Conservation (phyloP, 352 stramenopile genomes). For the Paralagenidium karlingii region DNA sequence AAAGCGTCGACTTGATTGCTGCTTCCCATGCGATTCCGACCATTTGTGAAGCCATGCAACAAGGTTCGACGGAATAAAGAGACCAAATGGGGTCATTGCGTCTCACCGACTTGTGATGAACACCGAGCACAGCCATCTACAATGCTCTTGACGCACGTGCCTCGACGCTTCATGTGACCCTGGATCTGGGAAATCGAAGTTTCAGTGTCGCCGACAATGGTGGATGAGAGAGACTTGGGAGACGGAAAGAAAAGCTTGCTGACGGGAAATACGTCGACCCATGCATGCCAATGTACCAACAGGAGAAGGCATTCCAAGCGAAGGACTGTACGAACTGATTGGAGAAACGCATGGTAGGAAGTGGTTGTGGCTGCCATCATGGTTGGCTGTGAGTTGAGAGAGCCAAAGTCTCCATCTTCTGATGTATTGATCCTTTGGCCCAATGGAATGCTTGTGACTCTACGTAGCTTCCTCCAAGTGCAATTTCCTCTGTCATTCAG, state of each 20-base stretch:
- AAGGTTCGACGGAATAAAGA: no score
- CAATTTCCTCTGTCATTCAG: not conserved
- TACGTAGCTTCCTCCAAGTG: slow-evolving; percentile 24
- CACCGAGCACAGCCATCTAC: slow-evolving; percentile 35
- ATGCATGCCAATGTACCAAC: not conserved
- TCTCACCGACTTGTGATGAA: no score
- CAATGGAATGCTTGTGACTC: not conserved
- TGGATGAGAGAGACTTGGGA: slow-evolving; percentile 12
- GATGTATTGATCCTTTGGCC: not conserved
- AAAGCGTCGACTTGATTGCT: no score
- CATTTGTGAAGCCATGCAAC: no score
- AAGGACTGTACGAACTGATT: slow-evolving; percentile 31
- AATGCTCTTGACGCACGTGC: slow-evolving; percentile 60
- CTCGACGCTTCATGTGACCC: slow-evolving; percentile 20
- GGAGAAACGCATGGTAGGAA: no score
- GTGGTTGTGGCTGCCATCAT: no score
- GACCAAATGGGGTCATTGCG: no score
- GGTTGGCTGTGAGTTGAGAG: not conserved
- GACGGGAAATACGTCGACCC: not conserved
- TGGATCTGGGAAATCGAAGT: slow-evolving; percentile 27
- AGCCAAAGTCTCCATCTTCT: not conserved
- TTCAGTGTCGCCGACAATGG: slow-evolving; percentile 63
- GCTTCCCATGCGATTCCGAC: no score
- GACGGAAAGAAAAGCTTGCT: no score
- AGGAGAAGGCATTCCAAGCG: slow-evolving; percentile 50